Percentiles rank a stretch among this genome's conserved stretches.
phyloP scores from a whole-genome alignment of 2,329 filamentous ascomycete species.

The Phaeomoniella chlamydospora region DNA sequence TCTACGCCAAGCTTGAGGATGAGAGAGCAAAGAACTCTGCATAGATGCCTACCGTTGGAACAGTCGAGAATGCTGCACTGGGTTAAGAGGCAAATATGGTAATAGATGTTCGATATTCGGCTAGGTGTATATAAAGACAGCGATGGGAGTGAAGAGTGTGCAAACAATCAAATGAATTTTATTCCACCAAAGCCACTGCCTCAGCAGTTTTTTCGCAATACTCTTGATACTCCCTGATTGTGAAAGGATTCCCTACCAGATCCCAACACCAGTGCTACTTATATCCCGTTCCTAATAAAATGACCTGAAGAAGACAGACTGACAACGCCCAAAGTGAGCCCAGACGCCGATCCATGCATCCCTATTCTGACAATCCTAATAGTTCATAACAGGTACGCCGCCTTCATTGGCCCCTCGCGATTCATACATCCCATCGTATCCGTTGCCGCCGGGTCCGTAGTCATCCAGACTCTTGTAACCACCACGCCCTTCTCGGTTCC shows the following conservation, averaged over 20 bases:
- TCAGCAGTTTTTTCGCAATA: no score
- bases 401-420: conserved; percentile 7
- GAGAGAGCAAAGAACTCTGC: conserved; percentile 31
- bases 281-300: no score
- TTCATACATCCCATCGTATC: conserved; percentile 14
- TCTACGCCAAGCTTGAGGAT: conserved; percentile 50
- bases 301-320: no score
- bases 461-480: conserved; percentile 57
- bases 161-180: no score
- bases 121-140: neutral
- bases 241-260: no score
- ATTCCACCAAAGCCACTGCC: no score
- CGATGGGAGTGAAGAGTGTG: neutral
- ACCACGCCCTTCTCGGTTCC: conserved; percentile 31
- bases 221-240: no score
- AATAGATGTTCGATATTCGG: neutral
- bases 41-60: no score
- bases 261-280: no score
- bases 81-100: neutral
- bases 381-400: conserved; percentile 23
- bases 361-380: conserved; percentile 11
- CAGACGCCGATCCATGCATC: neutral
- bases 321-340: no score
- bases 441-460: conserved; percentile 14
- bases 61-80: no score